Conservation (phyloP, 2,329 filamentous ascomycete genomes). For the Tetracladium maxilliforme region DNA sequence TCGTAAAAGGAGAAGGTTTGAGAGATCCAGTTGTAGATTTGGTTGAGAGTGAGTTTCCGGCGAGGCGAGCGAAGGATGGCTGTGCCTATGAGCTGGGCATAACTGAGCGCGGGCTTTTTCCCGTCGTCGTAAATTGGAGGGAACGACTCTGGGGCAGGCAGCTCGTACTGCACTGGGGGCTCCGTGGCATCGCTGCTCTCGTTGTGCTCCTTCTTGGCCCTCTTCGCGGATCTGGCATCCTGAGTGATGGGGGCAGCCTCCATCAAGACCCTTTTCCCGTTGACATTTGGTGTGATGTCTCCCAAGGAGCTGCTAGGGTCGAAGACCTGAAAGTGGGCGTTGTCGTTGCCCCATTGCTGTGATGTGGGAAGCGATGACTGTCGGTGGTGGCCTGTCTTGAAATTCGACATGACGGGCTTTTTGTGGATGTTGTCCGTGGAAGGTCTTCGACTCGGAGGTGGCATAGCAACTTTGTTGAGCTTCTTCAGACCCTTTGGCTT, state of each 20-base stretch:
- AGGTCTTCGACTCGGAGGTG: no score
- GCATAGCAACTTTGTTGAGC: no score
- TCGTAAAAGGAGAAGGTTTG: constrained; percentile 84
- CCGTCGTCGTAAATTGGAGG: constrained; percentile 73
- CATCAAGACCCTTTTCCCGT: constrained; percentile 47
- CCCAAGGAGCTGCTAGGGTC: neutral
- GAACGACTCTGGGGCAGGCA: constrained; percentile 68
- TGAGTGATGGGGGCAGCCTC: constrained; percentile 63
- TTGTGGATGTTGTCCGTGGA: no score
- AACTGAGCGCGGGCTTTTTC: constrained; percentile 79
- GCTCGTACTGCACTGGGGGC: constrained; percentile 9
- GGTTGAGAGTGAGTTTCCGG: constrained; percentile 72
- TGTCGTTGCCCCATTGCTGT: constrained; percentile 17
- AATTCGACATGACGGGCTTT: constrained; percentile 38
- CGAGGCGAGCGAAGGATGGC: constrained; percentile 79
- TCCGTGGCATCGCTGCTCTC: constrained; percentile 10
- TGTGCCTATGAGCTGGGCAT: constrained; percentile 92
- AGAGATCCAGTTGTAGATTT: constrained; percentile 99
- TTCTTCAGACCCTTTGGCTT: no score
- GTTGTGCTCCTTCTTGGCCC: constrained; percentile 43
- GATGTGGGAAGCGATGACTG: constrained; percentile 31
- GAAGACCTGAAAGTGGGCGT: constrained; percentile 2
- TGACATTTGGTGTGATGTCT: constrained; percentile 19
- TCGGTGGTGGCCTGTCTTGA: constrained; percentile 38
- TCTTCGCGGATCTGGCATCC: constrained; percentile 54